Evolutionary conservation across 805 yeast genomes (phyloP), one percentile per base, ranked within the genome.

Genomic region (Cyberlindnera subsufficiens): DNA sequence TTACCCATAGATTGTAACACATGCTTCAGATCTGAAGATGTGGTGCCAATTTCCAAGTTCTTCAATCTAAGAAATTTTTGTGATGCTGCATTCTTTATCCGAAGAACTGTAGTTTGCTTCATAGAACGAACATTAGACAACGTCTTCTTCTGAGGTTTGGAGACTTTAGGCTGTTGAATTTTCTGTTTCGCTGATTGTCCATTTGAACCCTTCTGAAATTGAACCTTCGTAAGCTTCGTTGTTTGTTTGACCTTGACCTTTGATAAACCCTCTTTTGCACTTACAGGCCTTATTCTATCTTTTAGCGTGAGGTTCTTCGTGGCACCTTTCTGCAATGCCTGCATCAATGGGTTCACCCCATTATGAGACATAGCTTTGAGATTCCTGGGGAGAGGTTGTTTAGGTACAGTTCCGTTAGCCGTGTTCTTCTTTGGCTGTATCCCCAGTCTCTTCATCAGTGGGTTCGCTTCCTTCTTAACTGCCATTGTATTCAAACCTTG

Each of bases 41-140:
- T 41, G 0, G 64, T 67, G 5, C 62, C 68, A 11, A 52, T 50
- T 16, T 49, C 54, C 7, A 67, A 39, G 41, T 67, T 67, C 14
- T 42, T 43, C 8, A 67, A 50, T 34, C 63, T 54, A 13, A 66
- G 38, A 38, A 64, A 54, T 20, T 48, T 51, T 8, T 53, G 47
- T 6, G 39, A 33, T 1, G 60, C 43, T 1, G 55, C 51, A 35
- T 59, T 50, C 42, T 53, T 59, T 35, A 65, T 52, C 15, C 38
- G 35, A 2, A 54, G 19, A 1, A 41, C 38, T 22, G 17, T 38
- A 3, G 42, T 30, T 29, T 29, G 29, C 11, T 35, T 30, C 37
- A 36, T 19, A 25, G 34, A 15, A 14, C 29, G 25, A 18, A 25
- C 31, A 20, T 16, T 30, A 31, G 7, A 9, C 20, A 17, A 15